Evolutionary conservation across 148 eudicot genomes (phyloP), one percentile per base, ranked within the genome.

Genomic region (Euryodendron excelsum): DNA sequence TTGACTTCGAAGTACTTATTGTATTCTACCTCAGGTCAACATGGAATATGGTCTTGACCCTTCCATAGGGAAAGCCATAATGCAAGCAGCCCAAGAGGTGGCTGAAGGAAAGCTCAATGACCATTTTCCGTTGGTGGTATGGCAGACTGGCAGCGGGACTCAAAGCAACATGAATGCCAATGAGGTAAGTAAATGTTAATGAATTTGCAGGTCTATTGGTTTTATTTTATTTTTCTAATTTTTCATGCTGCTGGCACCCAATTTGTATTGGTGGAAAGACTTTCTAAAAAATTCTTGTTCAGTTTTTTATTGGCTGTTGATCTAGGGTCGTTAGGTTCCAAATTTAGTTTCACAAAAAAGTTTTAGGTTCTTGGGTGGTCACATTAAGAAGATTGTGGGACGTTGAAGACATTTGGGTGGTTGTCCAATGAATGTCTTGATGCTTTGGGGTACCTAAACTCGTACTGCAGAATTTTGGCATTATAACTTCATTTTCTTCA

Each of bases 81-180:
- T 96, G 97, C 93, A 91, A 88, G 99, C 99, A 85, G 94, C 99
- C 12, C 90, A 96, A 80, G 98, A 93, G 85, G 99, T 96, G 53
- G 94, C 98, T 52, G 98, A 96, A 78, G 98, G 99, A 60, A 91
- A 96, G 85, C 73, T 93, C 61, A 93, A 88, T 75, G 94, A 96
- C 69, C 99, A 96, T 85, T 96, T 96, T 74, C 98, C 97, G 0
- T 84, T 95, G 78, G 98, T 95, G 36, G 93, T 96, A 37, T 96
- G 99, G 99, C 99, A 96, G 85, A 96, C 99, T 78, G 99, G 98
- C 30, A 96, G 99, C 81, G 99, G 99, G 58, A 96, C 99, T 53
- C 99, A 96, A 83, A 96, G 98, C 78, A 96, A 96, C 85, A 93
- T 96, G 98, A 96, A 96, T 84, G 98, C 99, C 64, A 96, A 96